Percentiles rank a stretch among this genome's conserved stretches.
Conservation (phyloP, 2,329 filamentous ascomycete species). For the Aureobasidium sp. region DNA sequence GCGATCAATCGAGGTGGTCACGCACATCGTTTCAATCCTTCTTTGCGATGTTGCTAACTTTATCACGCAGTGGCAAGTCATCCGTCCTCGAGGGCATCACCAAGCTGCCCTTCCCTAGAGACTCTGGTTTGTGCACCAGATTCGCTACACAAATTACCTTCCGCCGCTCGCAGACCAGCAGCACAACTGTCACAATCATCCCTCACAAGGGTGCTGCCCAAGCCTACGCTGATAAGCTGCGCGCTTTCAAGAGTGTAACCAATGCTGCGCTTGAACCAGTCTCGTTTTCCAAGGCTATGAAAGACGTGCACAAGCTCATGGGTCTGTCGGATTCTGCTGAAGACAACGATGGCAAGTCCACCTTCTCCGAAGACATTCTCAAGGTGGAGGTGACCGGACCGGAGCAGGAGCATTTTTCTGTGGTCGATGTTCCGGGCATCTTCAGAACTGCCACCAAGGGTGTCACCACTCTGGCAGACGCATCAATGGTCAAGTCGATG, state of each 20-base stretch:
- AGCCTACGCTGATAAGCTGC: constrained; percentile 29
- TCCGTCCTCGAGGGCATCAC: constrained; percentile 58
- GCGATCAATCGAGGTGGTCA: constrained; percentile 44
- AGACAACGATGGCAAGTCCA: constrained; percentile 13
- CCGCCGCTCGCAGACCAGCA: constrained; percentile 3
- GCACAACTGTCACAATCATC: constrained; percentile 24
- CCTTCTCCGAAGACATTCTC: constrained; percentile 27
- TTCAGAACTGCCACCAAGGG: constrained; percentile 29
- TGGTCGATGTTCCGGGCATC: constrained; percentile 28
- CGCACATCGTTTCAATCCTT: constrained; percentile 21
- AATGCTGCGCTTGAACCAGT: constrained; percentile 21
- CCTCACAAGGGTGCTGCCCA: constrained; percentile 22
- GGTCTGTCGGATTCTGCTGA: constrained; percentile 12
- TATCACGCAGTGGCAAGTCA: constrained; percentile 43
- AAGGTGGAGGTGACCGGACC: constrained; percentile 26
- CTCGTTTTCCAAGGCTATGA: constrained; percentile 21
- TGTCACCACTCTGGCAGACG: constrained; percentile 32
- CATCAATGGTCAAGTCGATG: constrained; percentile 33
- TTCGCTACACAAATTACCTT: constrained; percentile 18
- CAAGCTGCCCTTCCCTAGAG: constrained; percentile 49
- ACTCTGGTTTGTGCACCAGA: constrained; percentile 47
- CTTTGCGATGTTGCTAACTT: background rate
- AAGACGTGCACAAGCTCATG: constrained; percentile 22
- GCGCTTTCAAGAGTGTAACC: constrained; percentile 10
- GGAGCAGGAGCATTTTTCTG: constrained; percentile 23